phyloP scores from a whole-genome alignment of 495 filamentous ascomycete genomes.

The Xylaria bambusicola region DNA sequence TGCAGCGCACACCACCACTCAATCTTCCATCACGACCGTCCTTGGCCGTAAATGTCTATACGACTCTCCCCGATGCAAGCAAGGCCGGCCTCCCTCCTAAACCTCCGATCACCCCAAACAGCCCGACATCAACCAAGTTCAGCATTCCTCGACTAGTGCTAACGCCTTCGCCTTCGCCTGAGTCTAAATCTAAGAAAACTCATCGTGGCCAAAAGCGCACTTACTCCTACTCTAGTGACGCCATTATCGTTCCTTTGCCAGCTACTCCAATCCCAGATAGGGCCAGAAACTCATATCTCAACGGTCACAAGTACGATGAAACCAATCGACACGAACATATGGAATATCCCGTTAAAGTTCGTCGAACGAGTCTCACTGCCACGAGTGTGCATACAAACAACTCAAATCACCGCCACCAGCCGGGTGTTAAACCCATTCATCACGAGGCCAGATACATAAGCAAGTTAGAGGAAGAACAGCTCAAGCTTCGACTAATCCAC shows the following conservation, averaged over 20 bases:
- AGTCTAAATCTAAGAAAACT: neutral
- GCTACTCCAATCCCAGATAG: neutral
- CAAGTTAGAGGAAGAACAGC: neutral
- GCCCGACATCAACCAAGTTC: neutral
- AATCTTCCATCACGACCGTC: neutral
- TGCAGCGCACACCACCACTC: neutral
- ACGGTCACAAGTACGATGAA: neutral
- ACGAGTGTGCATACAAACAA: neutral
- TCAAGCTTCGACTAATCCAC: neutral
- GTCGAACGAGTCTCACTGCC: neutral
- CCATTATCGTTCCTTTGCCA: neutral
- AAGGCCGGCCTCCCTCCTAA: slow-evolving; percentile 2
- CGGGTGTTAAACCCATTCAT: neutral
- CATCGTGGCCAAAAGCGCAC: neutral
- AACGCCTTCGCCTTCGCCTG: neutral
- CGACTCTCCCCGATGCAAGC: slow-evolving; percentile 8
- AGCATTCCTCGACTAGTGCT: neutral
- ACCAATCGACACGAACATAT: neutral
- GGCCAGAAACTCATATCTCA: neutral
- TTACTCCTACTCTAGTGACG: neutral
- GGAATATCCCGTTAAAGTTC: neutral
- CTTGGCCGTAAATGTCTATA: neutral
- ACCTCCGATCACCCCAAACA: neutral
- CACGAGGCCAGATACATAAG: neutral
- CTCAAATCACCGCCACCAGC: neutral